phyloP scores from a whole-genome alignment of 805 yeast species.

The Yarrowia deformans region DNA sequence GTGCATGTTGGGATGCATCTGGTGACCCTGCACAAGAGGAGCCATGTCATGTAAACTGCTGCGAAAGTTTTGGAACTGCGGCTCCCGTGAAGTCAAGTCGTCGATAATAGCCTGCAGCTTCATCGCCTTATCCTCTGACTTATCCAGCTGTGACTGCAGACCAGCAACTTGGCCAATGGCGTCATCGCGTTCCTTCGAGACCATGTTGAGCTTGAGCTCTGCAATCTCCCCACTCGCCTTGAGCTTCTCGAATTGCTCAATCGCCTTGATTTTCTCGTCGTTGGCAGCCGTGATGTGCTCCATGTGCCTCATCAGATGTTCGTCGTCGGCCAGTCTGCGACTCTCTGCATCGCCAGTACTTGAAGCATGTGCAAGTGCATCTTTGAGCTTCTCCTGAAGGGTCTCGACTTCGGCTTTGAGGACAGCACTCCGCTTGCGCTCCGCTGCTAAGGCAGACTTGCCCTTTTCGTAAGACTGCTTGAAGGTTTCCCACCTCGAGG shows the following conservation, averaged over 20 bases:
- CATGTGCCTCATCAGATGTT: not conserved
- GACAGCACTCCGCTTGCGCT: slow-evolving; percentile 1
- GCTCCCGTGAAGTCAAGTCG: not conserved
- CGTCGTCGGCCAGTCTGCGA: not conserved
- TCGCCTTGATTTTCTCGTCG: slow-evolving; percentile 8
- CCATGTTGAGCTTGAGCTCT: not conserved
- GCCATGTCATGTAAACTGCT: not conserved
- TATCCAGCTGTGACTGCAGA: not conserved
- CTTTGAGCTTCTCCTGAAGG: not conserved
- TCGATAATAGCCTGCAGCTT: not conserved
- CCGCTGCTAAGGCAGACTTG: slow-evolving; percentile 19
- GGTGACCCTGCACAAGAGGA: not conserved
- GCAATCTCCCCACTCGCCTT: slow-evolving; percentile 13
- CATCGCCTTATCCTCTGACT: not conserved
- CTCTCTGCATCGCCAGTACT: not conserved
- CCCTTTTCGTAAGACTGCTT: slow-evolving; percentile 22
- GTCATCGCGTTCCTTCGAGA: not conserved
- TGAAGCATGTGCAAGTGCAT: not conserved
- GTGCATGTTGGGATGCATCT: slow-evolving; percentile 20
- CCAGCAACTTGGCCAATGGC: not conserved
- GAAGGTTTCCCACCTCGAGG: slow-evolving; percentile 3
- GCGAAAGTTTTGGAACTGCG: not conserved
- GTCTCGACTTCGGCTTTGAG: slow-evolving; percentile 4
- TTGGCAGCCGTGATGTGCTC: not conserved
- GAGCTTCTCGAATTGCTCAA: slow-evolving; percentile 1